Percentiles rank a stretch among this genome's conserved stretches.
phyloP scores from a whole-genome alignment of 2,329 filamentous ascomycete species.

The Chaetomiaceae sp. region DNA sequence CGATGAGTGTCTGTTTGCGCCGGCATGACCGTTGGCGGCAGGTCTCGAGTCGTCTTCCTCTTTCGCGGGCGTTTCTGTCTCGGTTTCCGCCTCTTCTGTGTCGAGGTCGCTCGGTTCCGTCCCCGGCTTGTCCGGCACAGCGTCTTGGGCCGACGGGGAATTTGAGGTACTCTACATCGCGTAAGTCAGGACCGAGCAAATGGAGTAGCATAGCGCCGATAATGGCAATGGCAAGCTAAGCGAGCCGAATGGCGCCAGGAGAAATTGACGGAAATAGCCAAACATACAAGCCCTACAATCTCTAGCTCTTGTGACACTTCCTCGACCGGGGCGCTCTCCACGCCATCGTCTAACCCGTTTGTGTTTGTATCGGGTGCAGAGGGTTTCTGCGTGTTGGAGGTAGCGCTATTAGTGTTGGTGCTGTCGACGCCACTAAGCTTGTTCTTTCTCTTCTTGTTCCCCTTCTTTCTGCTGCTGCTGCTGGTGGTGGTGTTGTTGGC shows the following conservation, averaged over 20 bases:
- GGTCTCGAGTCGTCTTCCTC: constrained; percentile 8
- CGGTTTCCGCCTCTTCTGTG: constrained; percentile 19
- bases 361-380: constrained; percentile 14
- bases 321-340: constrained; percentile 32
- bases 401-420: constrained; percentile 37
- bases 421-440: constrained; percentile 54
- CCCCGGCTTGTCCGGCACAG: constrained; percentile 4
- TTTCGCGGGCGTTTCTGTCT: constrained; percentile 5
- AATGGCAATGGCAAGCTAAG: not conserved
- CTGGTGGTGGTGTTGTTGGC: constrained; percentile 41
- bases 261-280: not conserved
- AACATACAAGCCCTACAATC: constrained; percentile 33
- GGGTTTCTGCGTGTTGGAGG: constrained; percentile 4
- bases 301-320: constrained; percentile 44
- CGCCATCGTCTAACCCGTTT: constrained; percentile 23
- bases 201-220: too few relatives aligned
- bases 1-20: constrained; percentile 24
- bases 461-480: constrained; percentile 50
- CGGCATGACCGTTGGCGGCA: constrained; percentile 39
- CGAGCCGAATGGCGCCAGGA: too few relatives aligned
- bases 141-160: constrained; percentile 7
- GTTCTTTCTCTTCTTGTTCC: constrained; percentile 55
- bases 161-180: constrained; percentile 1
- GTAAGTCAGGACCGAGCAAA: not conserved
- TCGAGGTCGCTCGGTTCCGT: constrained; percentile 5